Evolutionary conservation across 1,284 basidiomycete species (phyloP).

Genomic region (Marasmius sp.): DNA sequence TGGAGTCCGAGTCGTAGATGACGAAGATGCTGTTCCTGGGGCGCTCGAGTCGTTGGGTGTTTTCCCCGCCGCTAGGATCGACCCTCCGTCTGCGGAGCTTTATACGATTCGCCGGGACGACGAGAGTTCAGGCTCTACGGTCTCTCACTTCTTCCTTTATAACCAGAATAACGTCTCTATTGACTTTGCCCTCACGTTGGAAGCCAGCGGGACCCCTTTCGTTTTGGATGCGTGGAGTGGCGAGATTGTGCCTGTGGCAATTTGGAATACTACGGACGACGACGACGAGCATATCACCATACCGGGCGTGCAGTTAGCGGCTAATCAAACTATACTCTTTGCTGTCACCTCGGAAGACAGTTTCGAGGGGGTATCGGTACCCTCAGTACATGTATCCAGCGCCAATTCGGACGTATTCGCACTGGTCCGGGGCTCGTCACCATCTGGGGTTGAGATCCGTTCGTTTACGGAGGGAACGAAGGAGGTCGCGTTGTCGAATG

Average conservation of each 20-base stretch:
- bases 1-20: constrained; percentile 9
- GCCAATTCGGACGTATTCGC: constrained; percentile 4
- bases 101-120: constrained; percentile 14
- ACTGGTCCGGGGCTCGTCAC: constrained; percentile 6
- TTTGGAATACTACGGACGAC: constrained; percentile 10
- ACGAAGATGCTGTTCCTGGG: constrained; percentile 9
- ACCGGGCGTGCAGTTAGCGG: constrained; percentile 12
- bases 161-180: constrained; percentile 11
- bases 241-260: constrained; percentile 9
- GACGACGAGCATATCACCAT: constrained; percentile 13
- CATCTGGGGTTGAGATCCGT: constrained; percentile 9
- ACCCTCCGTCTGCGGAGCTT: constrained; percentile 7
- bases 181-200: constrained; percentile 15
- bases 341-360: constrained; percentile 11
- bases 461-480: constrained; percentile 10
- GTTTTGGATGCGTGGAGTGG: constrained; percentile 17
- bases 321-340: constrained; percentile 13
- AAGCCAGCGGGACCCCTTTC: constrained; percentile 13
- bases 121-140: background rate
- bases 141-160: constrained; percentile 15
- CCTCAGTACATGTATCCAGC: constrained; percentile 6
- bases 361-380: constrained; percentile 12
- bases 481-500: constrained; percentile 7
- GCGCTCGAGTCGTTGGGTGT: constrained; percentile 13
- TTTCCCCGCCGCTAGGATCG: constrained; percentile 11